Evolutionary conservation across 2,329 filamentous ascomycete genomes (phyloP).

Genomic region (Monilinia fructigena): DNA sequence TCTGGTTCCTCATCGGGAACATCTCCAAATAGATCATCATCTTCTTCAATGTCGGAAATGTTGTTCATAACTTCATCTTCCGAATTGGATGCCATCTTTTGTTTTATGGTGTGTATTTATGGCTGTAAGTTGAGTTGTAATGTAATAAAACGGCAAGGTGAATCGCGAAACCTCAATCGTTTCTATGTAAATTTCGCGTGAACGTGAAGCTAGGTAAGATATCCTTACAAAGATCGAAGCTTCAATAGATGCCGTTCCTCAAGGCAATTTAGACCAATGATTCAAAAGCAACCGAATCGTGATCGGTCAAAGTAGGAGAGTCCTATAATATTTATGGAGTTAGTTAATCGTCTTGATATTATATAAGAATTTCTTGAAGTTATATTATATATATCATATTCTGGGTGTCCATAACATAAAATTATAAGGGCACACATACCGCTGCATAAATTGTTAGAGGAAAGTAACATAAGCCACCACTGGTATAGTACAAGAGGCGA

Average conservation of each 20-base stretch:
- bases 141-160: not conserved
- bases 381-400: too few species aligned
- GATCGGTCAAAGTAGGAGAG: not conserved
- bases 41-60: constrained; percentile 50
- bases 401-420: too few species aligned
- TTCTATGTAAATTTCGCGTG: not conserved
- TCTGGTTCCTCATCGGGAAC: constrained; percentile 45
- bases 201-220: constrained; percentile 1
- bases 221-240: not conserved
- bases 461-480: not conserved
- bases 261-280: too few species aligned
- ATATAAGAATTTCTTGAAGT: too few species aligned
- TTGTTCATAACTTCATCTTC: constrained; percentile 41
- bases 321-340: not conserved
- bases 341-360: not conserved
- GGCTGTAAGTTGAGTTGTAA: not conserved
- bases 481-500: not conserved
- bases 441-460: not conserved
- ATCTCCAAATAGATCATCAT: constrained; percentile 62
- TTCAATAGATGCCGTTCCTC: not conserved
- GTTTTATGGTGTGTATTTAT: not conserved
- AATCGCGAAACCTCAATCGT: not conserved
- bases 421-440: too few species aligned
- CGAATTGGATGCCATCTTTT: constrained; percentile 31
- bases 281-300: not conserved